Percentiles rank a stretch among this genome's conserved stretches.
Conservation (phyloP, 306 rosid genomes). For the Corylus americana region DNA sequence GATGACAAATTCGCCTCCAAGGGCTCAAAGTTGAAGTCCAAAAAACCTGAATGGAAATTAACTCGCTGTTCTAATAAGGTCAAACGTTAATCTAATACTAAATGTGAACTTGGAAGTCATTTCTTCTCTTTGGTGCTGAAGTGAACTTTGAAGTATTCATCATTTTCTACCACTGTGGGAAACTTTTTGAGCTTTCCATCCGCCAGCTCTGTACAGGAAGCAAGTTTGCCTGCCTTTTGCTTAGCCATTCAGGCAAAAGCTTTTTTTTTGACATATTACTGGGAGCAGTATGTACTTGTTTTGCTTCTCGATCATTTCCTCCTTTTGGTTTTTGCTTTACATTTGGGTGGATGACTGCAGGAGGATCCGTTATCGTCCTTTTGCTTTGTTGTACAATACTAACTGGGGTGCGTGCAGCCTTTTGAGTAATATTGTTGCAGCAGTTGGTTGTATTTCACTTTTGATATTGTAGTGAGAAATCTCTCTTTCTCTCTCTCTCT, state of each 20-base stretch:
- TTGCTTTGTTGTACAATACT: background rate
- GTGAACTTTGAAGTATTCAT: background rate
- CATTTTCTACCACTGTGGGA: background rate
- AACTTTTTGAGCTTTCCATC: conserved; percentile 8
- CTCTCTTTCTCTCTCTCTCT: too few species aligned
- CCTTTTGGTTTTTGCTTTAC: background rate
- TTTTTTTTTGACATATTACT: too few species aligned
- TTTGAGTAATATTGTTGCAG: background rate
- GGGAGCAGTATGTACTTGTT: background rate
- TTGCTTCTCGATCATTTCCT: background rate
- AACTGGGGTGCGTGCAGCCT: background rate
- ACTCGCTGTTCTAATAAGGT: conserved; percentile 32
- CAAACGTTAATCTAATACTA: conserved; percentile 22
- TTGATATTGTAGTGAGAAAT: background rate
- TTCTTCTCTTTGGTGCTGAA: background rate
- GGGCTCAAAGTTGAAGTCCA: conserved; percentile 46
- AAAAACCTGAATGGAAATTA: conserved; percentile 32
- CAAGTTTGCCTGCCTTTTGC: background rate
- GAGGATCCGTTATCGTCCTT: background rate
- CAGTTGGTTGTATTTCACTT: background rate
- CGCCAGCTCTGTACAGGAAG: conserved; percentile 8
- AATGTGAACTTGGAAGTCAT: background rate
- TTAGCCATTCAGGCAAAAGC: background rate
- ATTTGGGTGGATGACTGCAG: background rate
- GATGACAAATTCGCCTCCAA: conserved; percentile 49